Conservation (phyloP, 345 rosid species). For the Gossypium stocksii region DNA sequence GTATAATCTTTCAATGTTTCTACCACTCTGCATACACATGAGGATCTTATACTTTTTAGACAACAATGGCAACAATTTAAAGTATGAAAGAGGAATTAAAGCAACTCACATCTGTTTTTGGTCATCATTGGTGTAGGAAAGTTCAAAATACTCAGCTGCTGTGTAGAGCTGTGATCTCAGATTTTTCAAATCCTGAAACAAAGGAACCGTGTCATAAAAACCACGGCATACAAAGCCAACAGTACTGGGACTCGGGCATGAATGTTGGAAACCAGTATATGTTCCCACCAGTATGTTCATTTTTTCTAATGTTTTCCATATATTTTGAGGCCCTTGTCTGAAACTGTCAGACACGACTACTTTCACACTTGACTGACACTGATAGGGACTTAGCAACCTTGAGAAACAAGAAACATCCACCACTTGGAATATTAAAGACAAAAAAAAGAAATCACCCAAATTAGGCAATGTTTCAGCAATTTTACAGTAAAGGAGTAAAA, state of each 20-base stretch:
- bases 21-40: conserved; percentile 54
- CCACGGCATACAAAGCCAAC: no score
- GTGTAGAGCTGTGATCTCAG: conserved; percentile 81
- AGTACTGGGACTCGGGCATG: no score
- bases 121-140: conserved; percentile 73
- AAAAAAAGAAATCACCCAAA: neutral
- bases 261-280: no score
- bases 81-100: neutral
- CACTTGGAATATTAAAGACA: neutral
- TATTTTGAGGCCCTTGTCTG: no score
- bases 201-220: neutral
- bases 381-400: neutral
- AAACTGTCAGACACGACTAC: no score
- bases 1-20: conserved; percentile 94
- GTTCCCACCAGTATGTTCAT: no score
- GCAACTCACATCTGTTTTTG: conserved; percentile 74
- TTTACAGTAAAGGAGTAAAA: no score
- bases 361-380: neutral
- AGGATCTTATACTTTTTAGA: conserved; percentile 10
- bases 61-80: neutral
- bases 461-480: neutral
- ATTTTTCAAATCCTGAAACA: conserved; percentile 72
- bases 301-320: no score
- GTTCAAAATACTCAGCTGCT: conserved; percentile 91
- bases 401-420: neutral